Evolutionary conservation across 169 alveolate genomes (phyloP).

Genomic region (Plasmodium falciparum): DNA sequence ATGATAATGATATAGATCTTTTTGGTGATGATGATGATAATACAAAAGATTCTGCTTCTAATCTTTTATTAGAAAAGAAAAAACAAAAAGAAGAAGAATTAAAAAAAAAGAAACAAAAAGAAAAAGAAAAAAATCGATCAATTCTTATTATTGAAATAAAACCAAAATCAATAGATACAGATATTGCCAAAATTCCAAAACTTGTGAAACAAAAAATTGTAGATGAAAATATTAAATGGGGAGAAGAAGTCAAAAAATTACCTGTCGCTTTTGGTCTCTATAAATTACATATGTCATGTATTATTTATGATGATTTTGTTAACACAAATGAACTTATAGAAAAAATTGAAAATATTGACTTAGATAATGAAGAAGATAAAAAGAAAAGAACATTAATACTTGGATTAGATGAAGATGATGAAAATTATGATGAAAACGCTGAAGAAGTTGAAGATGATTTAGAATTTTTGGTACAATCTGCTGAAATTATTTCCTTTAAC

Average conservation of each 20-base stretch:
- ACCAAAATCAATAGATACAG: constrained; percentile 88
- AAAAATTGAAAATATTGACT: constrained; percentile 87
- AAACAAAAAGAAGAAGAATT: constrained; percentile 87
- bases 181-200: constrained; percentile 84
- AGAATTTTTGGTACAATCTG: constrained; percentile 89
- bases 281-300: constrained; percentile 90
- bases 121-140: constrained; percentile 86
- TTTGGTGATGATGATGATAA: constrained; percentile 84
- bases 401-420: constrained; percentile 82
- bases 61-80: constrained; percentile 68
- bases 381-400: constrained; percentile 72
- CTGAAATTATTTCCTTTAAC: constrained; percentile 89
- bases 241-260: constrained; percentile 87
- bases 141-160: constrained; percentile 88
- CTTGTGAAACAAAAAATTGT: constrained; percentile 84
- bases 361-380: constrained; percentile 86
- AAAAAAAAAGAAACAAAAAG: constrained; percentile 85
- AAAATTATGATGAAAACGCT: constrained; percentile 83
- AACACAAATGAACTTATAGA: constrained; percentile 87
- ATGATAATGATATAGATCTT: constrained; percentile 75
- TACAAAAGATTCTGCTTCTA: constrained; percentile 77
- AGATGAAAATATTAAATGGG: constrained; percentile 91
- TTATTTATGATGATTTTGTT: constrained; percentile 89
- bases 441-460: constrained; percentile 77
- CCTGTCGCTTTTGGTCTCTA: constrained; percentile 90